Conservation (phyloP, 768 basidiomycete species). For the Trametes gibbosa region DNA sequence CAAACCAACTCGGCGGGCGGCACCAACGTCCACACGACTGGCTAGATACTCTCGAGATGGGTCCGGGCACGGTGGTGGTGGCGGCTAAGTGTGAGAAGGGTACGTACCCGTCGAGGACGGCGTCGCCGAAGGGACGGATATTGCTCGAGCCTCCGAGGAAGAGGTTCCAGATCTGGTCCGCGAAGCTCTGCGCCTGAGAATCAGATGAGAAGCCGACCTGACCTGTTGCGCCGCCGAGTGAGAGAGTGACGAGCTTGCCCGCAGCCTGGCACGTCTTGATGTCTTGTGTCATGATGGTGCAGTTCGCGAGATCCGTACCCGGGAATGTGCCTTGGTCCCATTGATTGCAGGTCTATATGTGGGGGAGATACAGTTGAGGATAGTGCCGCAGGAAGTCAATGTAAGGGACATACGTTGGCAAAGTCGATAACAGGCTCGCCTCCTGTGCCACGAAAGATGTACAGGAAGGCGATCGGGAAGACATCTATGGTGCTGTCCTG, state of each 20-base stretch:
- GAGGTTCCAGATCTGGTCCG: slow-evolving; percentile 65
- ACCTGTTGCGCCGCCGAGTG: slow-evolving; percentile 50
- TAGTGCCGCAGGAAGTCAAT: background rate
- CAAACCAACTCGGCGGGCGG: background rate
- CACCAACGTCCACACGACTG: background rate
- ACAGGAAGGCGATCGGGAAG: slow-evolving; percentile 59
- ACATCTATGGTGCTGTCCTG: slow-evolving; percentile 55
- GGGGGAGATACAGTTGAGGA: background rate
- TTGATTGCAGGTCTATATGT: slow-evolving; percentile 54
- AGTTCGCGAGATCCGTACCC: slow-evolving; percentile 61
- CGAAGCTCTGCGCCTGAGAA: slow-evolving; percentile 54
- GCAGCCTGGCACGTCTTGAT: slow-evolving; percentile 59
- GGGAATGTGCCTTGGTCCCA: slow-evolving; percentile 53
- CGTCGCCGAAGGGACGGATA: slow-evolving; percentile 71
- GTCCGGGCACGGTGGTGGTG: background rate
- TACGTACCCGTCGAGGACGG: slow-evolving; percentile 68
- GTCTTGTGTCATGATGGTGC: slow-evolving; percentile 53
- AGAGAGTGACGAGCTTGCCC: slow-evolving; percentile 38
- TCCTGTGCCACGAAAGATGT: slow-evolving; percentile 55
- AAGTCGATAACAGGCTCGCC: slow-evolving; percentile 57
- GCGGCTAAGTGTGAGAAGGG: background rate
- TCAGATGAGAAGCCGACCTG: slow-evolving; percentile 58
- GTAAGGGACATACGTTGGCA: slow-evolving; percentile 44
- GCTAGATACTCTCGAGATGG: background rate
- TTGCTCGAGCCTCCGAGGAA: slow-evolving; percentile 62